These are phyloP conservation scores for Clathrospora elynae DNA, from an alignment of 2,329 filamentous ascomycete species.

Conservation along the genomic window DNA sequence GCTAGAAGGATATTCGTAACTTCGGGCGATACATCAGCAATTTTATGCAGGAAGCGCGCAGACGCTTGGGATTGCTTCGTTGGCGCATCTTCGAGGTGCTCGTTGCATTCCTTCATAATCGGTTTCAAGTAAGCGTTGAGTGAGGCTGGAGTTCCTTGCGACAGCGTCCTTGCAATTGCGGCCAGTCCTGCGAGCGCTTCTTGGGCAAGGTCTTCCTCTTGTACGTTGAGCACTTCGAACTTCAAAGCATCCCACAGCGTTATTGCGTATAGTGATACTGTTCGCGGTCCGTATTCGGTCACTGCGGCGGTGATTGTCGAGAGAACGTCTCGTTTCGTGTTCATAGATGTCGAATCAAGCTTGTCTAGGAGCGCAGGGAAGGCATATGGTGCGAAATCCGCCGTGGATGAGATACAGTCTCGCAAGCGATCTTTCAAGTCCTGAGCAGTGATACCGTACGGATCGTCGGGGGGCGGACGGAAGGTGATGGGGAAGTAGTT, in stretches of 20 bases:
- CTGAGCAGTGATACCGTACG: slow-evolving; percentile 71
- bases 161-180: slow-evolving; percentile 61
- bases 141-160: slow-evolving; percentile 55
- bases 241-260: slow-evolving; percentile 72
- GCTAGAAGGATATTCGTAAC: slow-evolving; percentile 62
- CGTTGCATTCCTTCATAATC: slow-evolving; percentile 69
- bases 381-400: slow-evolving; percentile 67
- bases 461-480: slow-evolving; percentile 70
- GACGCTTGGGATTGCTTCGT: slow-evolving; percentile 70
- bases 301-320: slow-evolving; percentile 66
- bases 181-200: slow-evolving; percentile 62
- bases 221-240: slow-evolving; percentile 69
- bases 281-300: slow-evolving; percentile 62
- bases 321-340: slow-evolving; percentile 71
- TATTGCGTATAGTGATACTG: slow-evolving; percentile 66
- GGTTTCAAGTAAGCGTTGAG: slow-evolving; percentile 62
- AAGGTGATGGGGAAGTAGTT: slow-evolving; percentile 77
- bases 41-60: slow-evolving; percentile 63
- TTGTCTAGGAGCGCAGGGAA: slow-evolving; percentile 72
- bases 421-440: slow-evolving; percentile 68
- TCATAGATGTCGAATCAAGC: slow-evolving; percentile 69
- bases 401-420: slow-evolving; percentile 67
- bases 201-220: slow-evolving; percentile 68
- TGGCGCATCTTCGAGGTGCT: slow-evolving; percentile 70
- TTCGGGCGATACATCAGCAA: slow-evolving; percentile 60